Percentiles rank a stretch among this genome's conserved stretches.
Conservation (phyloP, 169 alveolate species). For the Plasmodium ovale region DNA sequence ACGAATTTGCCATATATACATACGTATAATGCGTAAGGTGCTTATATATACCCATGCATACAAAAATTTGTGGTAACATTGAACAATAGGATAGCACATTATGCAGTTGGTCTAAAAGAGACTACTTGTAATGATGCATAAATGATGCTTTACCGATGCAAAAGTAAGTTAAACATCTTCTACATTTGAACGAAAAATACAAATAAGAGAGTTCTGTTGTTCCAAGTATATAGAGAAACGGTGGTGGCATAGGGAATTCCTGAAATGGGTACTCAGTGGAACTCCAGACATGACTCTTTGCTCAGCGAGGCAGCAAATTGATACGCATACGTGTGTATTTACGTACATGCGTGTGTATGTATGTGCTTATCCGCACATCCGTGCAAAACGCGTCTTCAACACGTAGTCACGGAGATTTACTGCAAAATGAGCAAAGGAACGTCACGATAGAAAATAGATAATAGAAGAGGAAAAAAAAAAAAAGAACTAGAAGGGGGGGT, state of each 20-base stretch:
- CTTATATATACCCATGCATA: no score
- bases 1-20: no score
- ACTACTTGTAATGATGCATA: background rate
- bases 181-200: background rate
- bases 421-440: background rate
- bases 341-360: background rate
- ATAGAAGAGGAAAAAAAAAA: background rate
- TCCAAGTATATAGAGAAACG: no score
- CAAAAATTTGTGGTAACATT: no score
- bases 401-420: background rate
- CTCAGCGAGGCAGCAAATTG: no score
- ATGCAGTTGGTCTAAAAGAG: background rate
- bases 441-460: background rate
- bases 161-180: background rate
- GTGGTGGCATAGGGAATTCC: no score
- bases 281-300: no score
- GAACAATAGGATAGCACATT: no score
- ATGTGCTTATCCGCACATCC: background rate
- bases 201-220: no score
- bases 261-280: no score
- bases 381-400: background rate
- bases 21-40: no score
- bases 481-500: background rate
- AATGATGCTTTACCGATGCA: background rate
- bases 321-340: background rate